These are phyloP conservation scores for Trifolium dubium DNA, from an alignment of 306 rosid genomes.

Conservation along the genomic window DNA sequence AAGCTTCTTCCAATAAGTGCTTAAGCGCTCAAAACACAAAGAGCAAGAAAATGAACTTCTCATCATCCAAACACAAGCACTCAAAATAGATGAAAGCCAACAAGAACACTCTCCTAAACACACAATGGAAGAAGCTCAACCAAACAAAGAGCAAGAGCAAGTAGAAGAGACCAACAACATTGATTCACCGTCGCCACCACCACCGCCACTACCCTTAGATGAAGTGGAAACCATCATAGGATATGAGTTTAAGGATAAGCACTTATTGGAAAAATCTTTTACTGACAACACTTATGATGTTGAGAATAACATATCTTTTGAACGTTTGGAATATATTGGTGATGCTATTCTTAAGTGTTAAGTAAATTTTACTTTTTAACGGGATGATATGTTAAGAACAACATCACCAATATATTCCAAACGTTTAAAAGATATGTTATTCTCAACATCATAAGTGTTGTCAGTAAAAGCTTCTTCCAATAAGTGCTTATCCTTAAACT, in stretches of 20 bases:
- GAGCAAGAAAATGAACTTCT: background rate
- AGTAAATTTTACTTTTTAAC: no score
- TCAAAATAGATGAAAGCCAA: no score
- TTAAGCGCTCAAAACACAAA: no score
- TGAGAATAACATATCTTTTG: background rate
- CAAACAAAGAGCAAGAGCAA: no score
- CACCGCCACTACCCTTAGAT: background rate
- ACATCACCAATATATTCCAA: background rate
- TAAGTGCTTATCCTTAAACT: background rate
- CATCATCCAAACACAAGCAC: background rate
- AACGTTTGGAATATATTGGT: background rate
- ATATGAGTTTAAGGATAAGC: background rate
- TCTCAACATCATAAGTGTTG: background rate
- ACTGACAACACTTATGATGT: background rate
- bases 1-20: background rate
- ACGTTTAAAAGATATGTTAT: background rate
- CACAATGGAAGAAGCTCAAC: no score
- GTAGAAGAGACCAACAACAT: no score
- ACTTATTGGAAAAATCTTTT: slow-evolving; percentile 5
- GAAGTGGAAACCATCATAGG: background rate
- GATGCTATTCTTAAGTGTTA: slow-evolving; percentile 4
- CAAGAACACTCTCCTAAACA: no score
- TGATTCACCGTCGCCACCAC: background rate
- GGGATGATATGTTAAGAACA: slow-evolving; percentile 1
- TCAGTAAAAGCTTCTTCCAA: slow-evolving; percentile 9